These are phyloP conservation scores for Pontederia paniculata DNA, from an alignment of 176 grass and related monocot genomes.

Conservation along the genomic window DNA sequence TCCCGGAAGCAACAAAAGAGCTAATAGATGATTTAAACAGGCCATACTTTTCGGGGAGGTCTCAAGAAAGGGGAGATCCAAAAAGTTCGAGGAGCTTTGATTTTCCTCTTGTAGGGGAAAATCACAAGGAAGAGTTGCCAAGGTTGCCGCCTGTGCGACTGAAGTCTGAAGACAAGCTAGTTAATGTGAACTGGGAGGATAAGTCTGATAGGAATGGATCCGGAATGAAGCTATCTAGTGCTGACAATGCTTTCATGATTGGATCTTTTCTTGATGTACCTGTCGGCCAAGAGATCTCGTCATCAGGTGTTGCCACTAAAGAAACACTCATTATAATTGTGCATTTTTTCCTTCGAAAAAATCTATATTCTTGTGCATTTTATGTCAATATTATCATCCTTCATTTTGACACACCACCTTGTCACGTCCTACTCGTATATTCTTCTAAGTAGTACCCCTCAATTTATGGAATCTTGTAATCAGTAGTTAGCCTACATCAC, in stretches of 20 bases:
- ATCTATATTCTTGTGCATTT: not conserved
- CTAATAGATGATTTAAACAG: constrained; percentile 36
- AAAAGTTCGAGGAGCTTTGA: constrained; percentile 53
- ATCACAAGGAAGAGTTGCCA: constrained; percentile 53
- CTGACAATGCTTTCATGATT: constrained; percentile 84
- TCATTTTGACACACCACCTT: no score
- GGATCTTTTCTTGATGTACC: constrained; percentile 90
- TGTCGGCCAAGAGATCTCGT: constrained; percentile 74
- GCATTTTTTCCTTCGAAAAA: not conserved
- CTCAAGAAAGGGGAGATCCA: constrained; percentile 23
- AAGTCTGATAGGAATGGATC: constrained; percentile 49
- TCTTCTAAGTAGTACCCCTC: no score
- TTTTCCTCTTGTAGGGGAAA: constrained; percentile 40
- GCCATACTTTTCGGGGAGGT: constrained; percentile 31
- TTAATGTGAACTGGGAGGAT: constrained; percentile 78
- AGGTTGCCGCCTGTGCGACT: constrained; percentile 80
- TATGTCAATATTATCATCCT: no score
- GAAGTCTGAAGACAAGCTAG: constrained; percentile 84
- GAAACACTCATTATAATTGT: not conserved
- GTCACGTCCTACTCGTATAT: no score
- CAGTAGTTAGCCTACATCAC: no score
- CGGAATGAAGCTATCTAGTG: constrained; percentile 36
- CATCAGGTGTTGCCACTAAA: constrained; percentile 48
- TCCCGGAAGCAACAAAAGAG: constrained; percentile 36
- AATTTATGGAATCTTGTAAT: no score